These are phyloP conservation scores for Pseudogymnoascus sp. DNA, from an alignment of 2,329 filamentous ascomycete species.

Conservation along the genomic window DNA sequence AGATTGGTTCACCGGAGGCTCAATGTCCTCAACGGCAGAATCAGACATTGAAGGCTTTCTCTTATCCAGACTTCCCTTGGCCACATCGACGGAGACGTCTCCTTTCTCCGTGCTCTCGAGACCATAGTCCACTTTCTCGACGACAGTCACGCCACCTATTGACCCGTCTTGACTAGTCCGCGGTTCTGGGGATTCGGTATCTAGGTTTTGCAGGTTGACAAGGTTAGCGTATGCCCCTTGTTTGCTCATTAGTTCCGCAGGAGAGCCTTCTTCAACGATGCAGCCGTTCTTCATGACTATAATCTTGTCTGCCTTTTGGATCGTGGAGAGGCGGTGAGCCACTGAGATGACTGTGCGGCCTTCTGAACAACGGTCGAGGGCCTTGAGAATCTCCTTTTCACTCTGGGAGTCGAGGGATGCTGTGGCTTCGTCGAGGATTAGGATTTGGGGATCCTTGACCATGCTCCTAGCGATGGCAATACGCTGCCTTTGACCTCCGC, in stretches of 20 bases:
- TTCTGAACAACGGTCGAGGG: slow-evolving; percentile 52
- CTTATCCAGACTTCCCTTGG: slow-evolving; percentile 8
- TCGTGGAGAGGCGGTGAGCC: slow-evolving; percentile 83
- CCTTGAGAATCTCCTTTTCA: slow-evolving; percentile 79
- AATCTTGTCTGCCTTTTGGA: slow-evolving; percentile 95
- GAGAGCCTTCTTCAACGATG: slow-evolving; percentile 69
- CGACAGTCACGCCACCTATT: slow-evolving; percentile 8
- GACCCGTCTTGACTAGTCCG: slow-evolving; percentile 13
- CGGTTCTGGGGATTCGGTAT: slow-evolving; percentile 12
- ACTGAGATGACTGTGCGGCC: slow-evolving; percentile 89
- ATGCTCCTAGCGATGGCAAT: slow-evolving; percentile 59
- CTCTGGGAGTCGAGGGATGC: slow-evolving; percentile 92
- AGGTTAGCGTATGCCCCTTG: slow-evolving; percentile 41
- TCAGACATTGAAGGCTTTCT: not conserved
- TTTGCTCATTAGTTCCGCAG: slow-evolving; percentile 60
- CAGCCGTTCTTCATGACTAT: slow-evolving; percentile 81
- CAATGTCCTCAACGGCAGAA: slow-evolving; percentile 6
- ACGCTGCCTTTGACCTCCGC: slow-evolving; percentile 68
- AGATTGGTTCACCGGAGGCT: slow-evolving; percentile 12
- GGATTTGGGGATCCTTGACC: slow-evolving; percentile 64
- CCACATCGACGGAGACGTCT: not conserved
- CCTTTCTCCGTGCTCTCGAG: not conserved
- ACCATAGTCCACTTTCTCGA: slow-evolving; percentile 9
- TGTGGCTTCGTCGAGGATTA: slow-evolving; percentile 95
- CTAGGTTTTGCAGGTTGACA: slow-evolving; percentile 30